These are phyloP conservation scores for Laguncularia racemosa DNA, from an alignment of 345 rosid species.

Conservation along the genomic window DNA sequence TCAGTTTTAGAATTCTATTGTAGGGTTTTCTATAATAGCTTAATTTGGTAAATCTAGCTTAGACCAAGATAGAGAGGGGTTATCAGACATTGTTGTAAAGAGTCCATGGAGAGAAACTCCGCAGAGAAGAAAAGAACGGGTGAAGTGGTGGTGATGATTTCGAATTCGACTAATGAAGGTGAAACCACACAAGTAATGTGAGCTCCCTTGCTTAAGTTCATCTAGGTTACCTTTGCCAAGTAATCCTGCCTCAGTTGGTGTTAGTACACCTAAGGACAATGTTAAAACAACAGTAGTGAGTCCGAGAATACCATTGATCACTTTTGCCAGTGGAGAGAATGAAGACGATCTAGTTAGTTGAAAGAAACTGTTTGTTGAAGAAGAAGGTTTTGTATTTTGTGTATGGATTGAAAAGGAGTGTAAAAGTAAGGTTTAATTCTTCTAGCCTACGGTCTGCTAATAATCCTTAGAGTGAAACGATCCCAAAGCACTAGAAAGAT, in stretches of 20 bases:
- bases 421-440: conserved; percentile 35
- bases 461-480: conserved; percentile 33
- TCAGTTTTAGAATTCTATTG: no score
- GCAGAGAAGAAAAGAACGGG: not conserved
- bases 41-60: no score
- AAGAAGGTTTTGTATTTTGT: conserved; percentile 63
- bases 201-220: not conserved
- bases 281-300: no score
- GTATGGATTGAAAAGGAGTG: conserved; percentile 42
- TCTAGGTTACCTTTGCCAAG: not conserved
- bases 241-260: not conserved
- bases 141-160: not conserved
- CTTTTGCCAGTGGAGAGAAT: not conserved
- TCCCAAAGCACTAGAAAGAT: conserved; percentile 19
- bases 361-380: conserved; percentile 46
- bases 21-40: no score
- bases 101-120: not conserved
- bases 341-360: conserved; percentile 35
- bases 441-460: conserved; percentile 43
- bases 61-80: no score
- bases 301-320: not conserved
- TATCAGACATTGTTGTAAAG: not conserved
- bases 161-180: not conserved
- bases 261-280: not conserved
- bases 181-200: not conserved